phyloP scores from a whole-genome alignment of 176 grass and related monocot genomes.

The Avena insularis region DNA sequence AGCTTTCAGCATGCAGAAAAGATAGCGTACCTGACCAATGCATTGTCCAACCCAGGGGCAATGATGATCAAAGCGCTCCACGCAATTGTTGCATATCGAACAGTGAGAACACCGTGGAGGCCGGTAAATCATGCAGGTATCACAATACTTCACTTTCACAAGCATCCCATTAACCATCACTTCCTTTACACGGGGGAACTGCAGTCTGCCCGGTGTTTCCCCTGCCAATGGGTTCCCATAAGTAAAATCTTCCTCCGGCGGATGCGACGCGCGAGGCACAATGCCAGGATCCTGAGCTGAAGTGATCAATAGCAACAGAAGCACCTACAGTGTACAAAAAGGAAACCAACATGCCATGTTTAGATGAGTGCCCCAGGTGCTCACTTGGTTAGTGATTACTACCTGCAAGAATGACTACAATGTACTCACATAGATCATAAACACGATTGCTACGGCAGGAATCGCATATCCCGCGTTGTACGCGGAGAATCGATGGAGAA shows the following conservation, averaged over 20 bases:
- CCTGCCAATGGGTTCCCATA: slow-evolving; percentile 57
- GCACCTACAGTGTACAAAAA: slow-evolving; percentile 56
- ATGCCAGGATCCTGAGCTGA: slow-evolving; percentile 86
- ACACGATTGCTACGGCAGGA: slow-evolving; percentile 52
- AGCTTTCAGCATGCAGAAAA: slow-evolving; percentile 15
- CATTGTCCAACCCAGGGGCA: slow-evolving; percentile 98
- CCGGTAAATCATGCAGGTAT: slow-evolving; percentile 90
- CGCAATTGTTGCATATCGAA: slow-evolving; percentile 91
- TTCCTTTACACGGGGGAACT: slow-evolving; percentile 72
- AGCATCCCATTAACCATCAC: slow-evolving; percentile 62
- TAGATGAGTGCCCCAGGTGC: slow-evolving; percentile 10
- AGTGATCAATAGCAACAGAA: slow-evolving; percentile 66
- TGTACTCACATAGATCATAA: slow-evolving; percentile 74
- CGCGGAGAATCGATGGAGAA: slow-evolving; percentile 67
- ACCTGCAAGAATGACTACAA: slow-evolving; percentile 5
- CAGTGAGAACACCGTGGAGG: slow-evolving; percentile 88
- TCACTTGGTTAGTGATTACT: neutral
- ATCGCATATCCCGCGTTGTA: slow-evolving; percentile 74
- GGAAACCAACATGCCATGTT: neutral
- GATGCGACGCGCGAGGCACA: slow-evolving; percentile 72
- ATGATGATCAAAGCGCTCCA: slow-evolving; percentile 96
- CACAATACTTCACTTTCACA: slow-evolving; percentile 87
- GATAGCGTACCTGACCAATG: slow-evolving; percentile 75
- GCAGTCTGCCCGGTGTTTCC: slow-evolving; percentile 61
- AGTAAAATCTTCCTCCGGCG: slow-evolving; percentile 70